Evolutionary conservation across 176 grass and related monocot species (phyloP).

Genomic region (Triticum monococcum): DNA sequence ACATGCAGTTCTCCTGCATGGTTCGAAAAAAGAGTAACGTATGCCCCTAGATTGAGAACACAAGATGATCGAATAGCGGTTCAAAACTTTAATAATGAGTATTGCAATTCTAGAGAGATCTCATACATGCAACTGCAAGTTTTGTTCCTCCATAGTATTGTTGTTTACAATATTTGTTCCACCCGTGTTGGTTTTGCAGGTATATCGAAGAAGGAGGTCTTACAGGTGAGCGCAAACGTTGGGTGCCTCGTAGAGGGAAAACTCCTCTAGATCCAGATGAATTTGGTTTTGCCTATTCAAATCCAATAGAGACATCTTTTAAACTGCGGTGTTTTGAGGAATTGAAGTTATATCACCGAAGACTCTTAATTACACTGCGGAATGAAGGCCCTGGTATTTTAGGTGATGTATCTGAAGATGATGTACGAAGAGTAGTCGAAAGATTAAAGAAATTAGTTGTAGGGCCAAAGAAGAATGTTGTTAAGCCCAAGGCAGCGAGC

Average conservation of each 20-base stretch:
- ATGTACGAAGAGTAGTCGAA: conserved; percentile 72
- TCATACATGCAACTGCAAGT: not conserved
- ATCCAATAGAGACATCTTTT: conserved; percentile 85
- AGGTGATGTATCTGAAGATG: conserved; percentile 75
- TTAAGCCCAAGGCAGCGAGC: conserved; percentile 95
- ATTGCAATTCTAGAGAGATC: not conserved
- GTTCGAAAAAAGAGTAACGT: not conserved
- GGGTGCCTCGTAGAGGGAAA: conserved; percentile 93
- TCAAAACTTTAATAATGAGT: not conserved
- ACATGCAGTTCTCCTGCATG: too few species aligned
- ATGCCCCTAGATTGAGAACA: not conserved
- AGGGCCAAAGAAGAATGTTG: conserved; percentile 69
- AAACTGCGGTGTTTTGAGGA: conserved; percentile 85
- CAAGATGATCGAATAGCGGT: not conserved
- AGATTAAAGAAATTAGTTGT: conserved; percentile 75
- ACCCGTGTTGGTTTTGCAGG: conserved; percentile 35
- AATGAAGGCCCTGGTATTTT: conserved; percentile 88
- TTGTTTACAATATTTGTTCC: not conserved
- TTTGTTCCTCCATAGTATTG: conserved; percentile 19
- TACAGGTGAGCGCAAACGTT: conserved; percentile 97
- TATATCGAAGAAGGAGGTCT: conserved; percentile 96
- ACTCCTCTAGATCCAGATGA: conserved; percentile 87
- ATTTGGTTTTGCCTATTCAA: conserved; percentile 94
- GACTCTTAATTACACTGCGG: conserved; percentile 67
- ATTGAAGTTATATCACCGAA: conserved; percentile 75